Base-by-base conservation (phyloP, 1,139 yeast genomes). In the Taphrina betulina region DNA sequence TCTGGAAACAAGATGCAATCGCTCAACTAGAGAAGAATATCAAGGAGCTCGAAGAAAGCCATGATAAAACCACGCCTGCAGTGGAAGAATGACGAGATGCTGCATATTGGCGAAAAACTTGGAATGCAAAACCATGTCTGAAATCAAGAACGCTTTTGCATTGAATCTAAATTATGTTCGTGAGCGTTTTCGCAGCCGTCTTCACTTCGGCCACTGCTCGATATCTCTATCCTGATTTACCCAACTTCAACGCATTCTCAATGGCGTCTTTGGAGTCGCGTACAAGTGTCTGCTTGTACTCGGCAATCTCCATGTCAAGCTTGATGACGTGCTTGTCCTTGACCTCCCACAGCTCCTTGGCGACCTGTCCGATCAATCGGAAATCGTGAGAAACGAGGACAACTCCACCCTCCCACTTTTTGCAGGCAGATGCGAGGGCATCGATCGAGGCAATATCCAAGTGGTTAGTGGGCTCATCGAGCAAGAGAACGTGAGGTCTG, bases 381-480 rank as follows among this genome's bases (percentile, higher is more conserved):
- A 94, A 92, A 78, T 92, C 99, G 81, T 92, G 99, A 61, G 97
- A 89, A 63, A 92, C 98, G 61, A 92, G 95, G 63, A 89, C 95
- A 58, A 92, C 96, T 78, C 98, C 98, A 75, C 98, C 98, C 68
- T 83, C 86, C 78, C 86, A 94, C 38, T 81, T 85, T 65, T 88
- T 83, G 70, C 94, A 90, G 62, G 98, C 98, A 60, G 85, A 95
- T 58, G 97, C 98, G 68, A 92, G 79, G 42, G 98, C 92, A 75
- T 94, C 98, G 69, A 92, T 92, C 48, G 98, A 90, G 67, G 96
- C 87, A 67, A 94, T 90, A 78, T 94, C 98, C 74, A 94, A 79
- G 80, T 97, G 98, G 80, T 92, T 92, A 66, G 98, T 92, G 80
- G 98, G 98, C 83, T 94, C 98, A 78, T 92, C 98, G 75, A 92